Evolutionary conservation across 2,329 filamentous ascomycete species (phyloP), one percentile per base, ranked within the genome.

Genomic region (Fusarium lateritium): DNA sequence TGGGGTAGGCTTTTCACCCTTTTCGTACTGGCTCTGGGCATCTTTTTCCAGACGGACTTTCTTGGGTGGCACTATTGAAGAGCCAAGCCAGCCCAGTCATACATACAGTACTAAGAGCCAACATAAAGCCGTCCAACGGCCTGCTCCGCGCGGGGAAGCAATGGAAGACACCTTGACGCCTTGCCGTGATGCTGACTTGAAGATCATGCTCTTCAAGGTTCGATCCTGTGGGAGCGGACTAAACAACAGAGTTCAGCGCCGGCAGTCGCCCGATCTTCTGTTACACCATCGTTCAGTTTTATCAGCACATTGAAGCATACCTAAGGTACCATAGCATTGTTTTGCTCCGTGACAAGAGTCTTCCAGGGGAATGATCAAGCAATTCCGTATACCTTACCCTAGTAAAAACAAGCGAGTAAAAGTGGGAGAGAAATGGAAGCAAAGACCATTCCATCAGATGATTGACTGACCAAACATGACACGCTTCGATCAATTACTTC

Each of bases 201-300:
- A 67, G 67, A 69, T 69, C 24, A 50, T 59, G 53, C 62, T 52
- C 28, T 55, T 53, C 54, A 65, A 70, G 57, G 55, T 57, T 69
- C 60, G 59, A 73, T 73, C 67, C 52, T 60, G 50, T 46, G 56
- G 31, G 33, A 15, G 14, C 19, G 59, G 50, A 56, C 70, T 70
- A 68, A 56, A 39, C 42, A 69, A 65, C 64, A 74, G 51, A 72
- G 71, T 73, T 73, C 65, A 58, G 54, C 56, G 65, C 65, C 69
- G 17, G 57, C 45, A 44, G 44, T 52, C 47, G 60, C 58, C 39
- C 56, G 58, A 69, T 68, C 36, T 33, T n/a, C 53, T 50, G 53
- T 56, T 39, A 46, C 55, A 36, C 46, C 46, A 54, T 31, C 7
- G 14, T 36, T 36, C 34, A 36, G 34, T 17, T 36, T 17, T 17